These are phyloP conservation scores for Solanum bulbocastanum DNA, from an alignment of 257 asterid species.

Conservation along the genomic window DNA sequence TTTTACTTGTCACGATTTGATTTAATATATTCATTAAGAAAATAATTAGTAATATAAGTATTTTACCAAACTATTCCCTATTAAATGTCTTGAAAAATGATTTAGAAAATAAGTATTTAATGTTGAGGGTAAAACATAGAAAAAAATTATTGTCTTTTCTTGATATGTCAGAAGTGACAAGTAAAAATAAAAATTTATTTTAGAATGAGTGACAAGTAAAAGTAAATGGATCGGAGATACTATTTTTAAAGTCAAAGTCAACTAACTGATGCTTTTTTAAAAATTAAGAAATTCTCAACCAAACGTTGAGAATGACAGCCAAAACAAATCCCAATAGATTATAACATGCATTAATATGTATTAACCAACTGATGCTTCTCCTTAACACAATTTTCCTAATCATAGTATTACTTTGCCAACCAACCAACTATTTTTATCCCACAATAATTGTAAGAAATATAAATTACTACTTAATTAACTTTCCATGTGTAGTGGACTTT, in stretches of 20 bases:
- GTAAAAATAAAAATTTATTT: too few species aligned
- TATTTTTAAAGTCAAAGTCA: neutral
- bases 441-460: neutral
- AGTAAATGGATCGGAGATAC: too few species aligned
- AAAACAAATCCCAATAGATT: neutral
- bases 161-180: too few species aligned
- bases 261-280: neutral
- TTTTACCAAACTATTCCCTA: fast-evolving
- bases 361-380: neutral
- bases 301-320: neutral
- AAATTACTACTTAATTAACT: neutral
- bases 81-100: neutral
- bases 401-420: neutral
- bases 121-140: too few species aligned
- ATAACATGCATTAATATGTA: neutral
- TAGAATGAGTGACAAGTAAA: too few species aligned
- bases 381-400: neutral
- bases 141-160: too few species aligned
- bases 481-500: neutral
- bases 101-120: too few species aligned
- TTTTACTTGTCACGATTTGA: fast-evolving
- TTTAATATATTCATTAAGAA: too few species aligned
- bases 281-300: neutral
- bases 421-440: neutral
- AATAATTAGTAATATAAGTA: too few species aligned